A percentile compares a stretch with the other conserved stretches of the same genome.
Conservation (phyloP, 2,329 filamentous ascomycete species). For the Hypomyces perniciosus region DNA sequence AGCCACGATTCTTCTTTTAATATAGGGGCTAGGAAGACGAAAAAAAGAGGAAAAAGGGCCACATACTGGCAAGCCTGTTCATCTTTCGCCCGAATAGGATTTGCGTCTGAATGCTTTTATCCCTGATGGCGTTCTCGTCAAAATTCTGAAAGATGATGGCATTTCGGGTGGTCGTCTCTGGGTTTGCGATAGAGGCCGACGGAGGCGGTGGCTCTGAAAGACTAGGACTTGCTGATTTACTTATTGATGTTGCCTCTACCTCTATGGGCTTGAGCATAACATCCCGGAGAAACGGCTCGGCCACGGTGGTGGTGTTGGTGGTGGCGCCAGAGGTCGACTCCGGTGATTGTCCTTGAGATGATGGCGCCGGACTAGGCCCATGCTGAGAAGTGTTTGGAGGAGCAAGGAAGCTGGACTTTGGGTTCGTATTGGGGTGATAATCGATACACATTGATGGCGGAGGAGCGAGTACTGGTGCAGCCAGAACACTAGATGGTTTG, state of each 20-base stretch:
- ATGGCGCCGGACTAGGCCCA: constrained; percentile 18
- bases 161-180: constrained; percentile 37
- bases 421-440: constrained; percentile 16
- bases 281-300: not conserved
- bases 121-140: constrained; percentile 49
- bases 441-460: constrained; percentile 26
- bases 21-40: not conserved
- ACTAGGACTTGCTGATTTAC: constrained; percentile 6
- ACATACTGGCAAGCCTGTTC: constrained; percentile 50
- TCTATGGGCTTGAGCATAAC: constrained; percentile 3
- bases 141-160: constrained; percentile 57
- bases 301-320: not conserved
- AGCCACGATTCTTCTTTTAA: too few species aligned
- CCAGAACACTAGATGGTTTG: constrained; percentile 28
- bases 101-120: constrained; percentile 51
- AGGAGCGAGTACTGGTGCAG: constrained; percentile 32
- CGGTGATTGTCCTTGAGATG: not conserved
- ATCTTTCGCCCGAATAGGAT: constrained; percentile 56
- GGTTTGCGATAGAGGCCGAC: not conserved
- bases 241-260: not conserved
- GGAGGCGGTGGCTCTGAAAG: constrained; percentile 7
- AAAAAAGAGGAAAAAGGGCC: not conserved
- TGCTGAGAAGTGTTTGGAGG: constrained; percentile 36
- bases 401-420: constrained; percentile 40
- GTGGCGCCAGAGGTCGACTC: not conserved